Percentiles rank a stretch among this genome's conserved stretches.
Evolutionary conservation across 1,139 yeast species (phyloP).

Genomic region (Wickerhamiella infanticola): DNA sequence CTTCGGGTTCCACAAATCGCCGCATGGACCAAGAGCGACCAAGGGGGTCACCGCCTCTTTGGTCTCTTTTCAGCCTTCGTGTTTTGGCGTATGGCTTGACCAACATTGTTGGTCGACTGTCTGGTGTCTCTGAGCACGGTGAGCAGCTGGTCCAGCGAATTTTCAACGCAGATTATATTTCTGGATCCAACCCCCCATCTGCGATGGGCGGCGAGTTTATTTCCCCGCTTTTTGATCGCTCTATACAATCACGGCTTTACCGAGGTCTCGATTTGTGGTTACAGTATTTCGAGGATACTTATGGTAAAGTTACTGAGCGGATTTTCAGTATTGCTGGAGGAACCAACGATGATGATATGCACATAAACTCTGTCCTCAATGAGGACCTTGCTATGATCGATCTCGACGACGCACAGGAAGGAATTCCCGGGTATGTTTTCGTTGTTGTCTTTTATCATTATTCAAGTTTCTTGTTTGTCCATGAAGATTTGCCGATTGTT

Average conservation of each 20-base stretch:
- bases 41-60: slow-evolving; percentile 6
- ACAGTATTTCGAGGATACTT: slow-evolving; percentile 17
- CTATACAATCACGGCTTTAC: slow-evolving; percentile 18
- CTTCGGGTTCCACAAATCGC: slow-evolving; percentile 1
- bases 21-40: slow-evolving; percentile 1
- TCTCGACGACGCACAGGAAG: slow-evolving; percentile 2
- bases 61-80: slow-evolving; percentile 19
- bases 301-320: slow-evolving; percentile 14
- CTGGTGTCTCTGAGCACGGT: slow-evolving; percentile 11
- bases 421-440: slow-evolving; percentile 16
- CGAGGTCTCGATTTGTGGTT: slow-evolving; percentile 22
- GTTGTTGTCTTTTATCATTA: slow-evolving; percentile 18
- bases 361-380: background rate
- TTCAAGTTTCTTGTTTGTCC: slow-evolving; percentile 18
- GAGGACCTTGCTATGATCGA: slow-evolving; percentile 5
- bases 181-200: background rate
- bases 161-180: slow-evolving; percentile 3
- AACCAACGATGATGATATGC: background rate
- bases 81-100: slow-evolving; percentile 19
- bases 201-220: background rate
- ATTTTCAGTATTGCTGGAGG: slow-evolving; percentile 8
- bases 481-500: slow-evolving; percentile 19
- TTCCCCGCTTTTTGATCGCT: slow-evolving; percentile 12
- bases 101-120: slow-evolving; percentile 16
- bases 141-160: slow-evolving; percentile 10